Evolutionary conservation across 805 yeast species (phyloP), one percentile per base, ranked within the genome.

Genomic region (Yamadazyma akitaensis): DNA sequence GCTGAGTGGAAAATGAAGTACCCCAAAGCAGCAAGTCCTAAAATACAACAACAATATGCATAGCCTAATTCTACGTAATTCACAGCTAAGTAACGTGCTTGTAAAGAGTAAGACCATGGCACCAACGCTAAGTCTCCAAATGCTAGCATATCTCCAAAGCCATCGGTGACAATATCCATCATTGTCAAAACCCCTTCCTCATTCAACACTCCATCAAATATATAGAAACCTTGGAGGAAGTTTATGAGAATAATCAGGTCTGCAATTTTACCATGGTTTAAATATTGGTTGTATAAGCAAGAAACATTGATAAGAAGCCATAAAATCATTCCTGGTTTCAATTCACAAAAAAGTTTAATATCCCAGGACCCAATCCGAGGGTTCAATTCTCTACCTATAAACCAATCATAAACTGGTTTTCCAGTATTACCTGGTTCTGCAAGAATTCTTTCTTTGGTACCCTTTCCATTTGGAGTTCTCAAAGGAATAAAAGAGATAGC

Each of bases 101-200:
- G 99, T 49, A 94, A 63, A 9, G 90, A 77, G 64, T 94, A 94
- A 1, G 96, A 78, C 73, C 92, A 92, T 28, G 99, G 99, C 18
- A 94, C 89, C 72, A 94, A 77, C 2, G 94, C 82, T 57, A 94
- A 75, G 62, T 94, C 99, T 25, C 99, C 99, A 70, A 92, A 91
- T 2, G 90, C 82, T 44, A 94, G 73, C 99, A 94, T 94, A 68
- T 84, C 91, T 1, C 99, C 99, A 63, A 94, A 89, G 0, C 99
- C 99, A 68, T 94, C 99, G 10, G 96, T 88, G 6, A 95, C 86
- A 42, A 91, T 82, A 64, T 94, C 99, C 78, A 94, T 92, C 97
- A 94, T 94, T 6, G 94, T 82, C 49, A 94, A 71, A 11, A 84
- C 79, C 5, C 97, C 97, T 59, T 82, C 88, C 64, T 94, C 98